Evolutionary conservation across 371 early-diverging fungal species (phyloP), one percentile per base, ranked within the genome.

Genomic region (Circinella minor): DNA sequence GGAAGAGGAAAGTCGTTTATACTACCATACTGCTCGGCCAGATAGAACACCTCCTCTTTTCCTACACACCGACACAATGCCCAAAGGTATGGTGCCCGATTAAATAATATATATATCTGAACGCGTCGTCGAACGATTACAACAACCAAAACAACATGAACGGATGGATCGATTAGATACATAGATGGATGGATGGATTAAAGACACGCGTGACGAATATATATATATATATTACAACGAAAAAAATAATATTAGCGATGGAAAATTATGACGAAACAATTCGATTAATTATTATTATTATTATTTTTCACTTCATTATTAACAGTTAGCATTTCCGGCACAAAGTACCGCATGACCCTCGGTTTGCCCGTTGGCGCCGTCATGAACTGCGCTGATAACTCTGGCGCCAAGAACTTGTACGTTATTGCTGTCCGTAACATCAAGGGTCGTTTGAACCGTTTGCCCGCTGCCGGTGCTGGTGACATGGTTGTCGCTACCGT

Each of bases 361-460:
- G 99, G 97, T 94, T 91, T 99, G 72, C 99, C 99, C 74, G 98
- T 98, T 74, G 77, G 98, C 79, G 98, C 99, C 63, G 94, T 97
- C 77, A 95, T 99, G 90, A 98, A 96, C 90, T 98, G 99, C 86
- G 99, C 99, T 70, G 99, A 99, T 86, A 99, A 99, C 95, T 97
- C 97, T 82, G 99, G 99, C 65, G 99, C 99, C 85, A 99, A 99
- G 94, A 98, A 99, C 92, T 88, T 99, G 77, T 98, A 99, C 90
- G 91, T 99, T 79, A 99, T 99, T 81, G 96, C 99, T 76, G 99
- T 99, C 81, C 93, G 93, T 81, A 96, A 98, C 74, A 92, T 98
- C 83, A 92, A 94, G 87, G 98, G 96, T 77, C 94, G 98, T 82
- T 91, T 99, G 65, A 99, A 98, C 93, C 92, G 99, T 86, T 92